Conservation (phyloP, 768 basidiomycete genomes). For the Hygrocybe punicea region DNA sequence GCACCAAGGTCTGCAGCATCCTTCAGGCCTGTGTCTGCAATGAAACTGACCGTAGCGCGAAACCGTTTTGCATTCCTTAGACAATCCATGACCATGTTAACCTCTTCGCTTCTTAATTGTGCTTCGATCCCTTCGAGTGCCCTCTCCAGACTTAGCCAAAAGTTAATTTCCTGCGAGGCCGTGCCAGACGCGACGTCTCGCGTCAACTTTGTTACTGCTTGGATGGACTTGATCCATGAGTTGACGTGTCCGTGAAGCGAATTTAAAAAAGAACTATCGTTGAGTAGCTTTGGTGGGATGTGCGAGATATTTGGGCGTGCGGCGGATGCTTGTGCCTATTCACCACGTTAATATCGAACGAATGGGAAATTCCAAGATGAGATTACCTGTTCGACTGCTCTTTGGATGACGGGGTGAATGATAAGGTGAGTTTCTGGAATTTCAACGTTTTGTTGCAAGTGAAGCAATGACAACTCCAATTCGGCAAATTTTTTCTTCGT, state of each 20-base stretch:
- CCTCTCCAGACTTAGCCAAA: constrained; percentile 93
- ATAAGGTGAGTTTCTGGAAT: constrained; percentile 94
- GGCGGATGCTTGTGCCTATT: constrained; percentile 47
- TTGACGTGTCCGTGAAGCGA: constrained; percentile 91
- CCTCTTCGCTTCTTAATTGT: constrained; percentile 88
- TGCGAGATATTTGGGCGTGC: constrained; percentile 71
- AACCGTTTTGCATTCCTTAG: constrained; percentile 95
- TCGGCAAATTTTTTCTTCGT: constrained; percentile 99
- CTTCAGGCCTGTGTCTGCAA: constrained; percentile 94
- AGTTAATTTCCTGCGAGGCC: constrained; percentile 98
- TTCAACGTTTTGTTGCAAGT: constrained; percentile 98
- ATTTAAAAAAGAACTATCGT: constrained; percentile 90
- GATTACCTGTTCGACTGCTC: constrained; percentile 71
- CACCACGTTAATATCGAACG: constrained; percentile 13
- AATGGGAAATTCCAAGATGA: constrained; percentile 2
- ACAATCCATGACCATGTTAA: constrained; percentile 90
- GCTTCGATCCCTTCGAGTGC: constrained; percentile 91
- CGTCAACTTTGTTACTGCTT: constrained; percentile 92
- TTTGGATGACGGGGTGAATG: constrained; percentile 85
- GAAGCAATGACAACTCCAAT: constrained; percentile 87
- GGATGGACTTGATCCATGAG: constrained; percentile 97
- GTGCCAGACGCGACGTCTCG: constrained; percentile 93
- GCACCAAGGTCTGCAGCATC: constrained; percentile 85
- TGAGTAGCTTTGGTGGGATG: constrained; percentile 69
- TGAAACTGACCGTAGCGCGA: constrained; percentile 95